These are phyloP conservation scores for Termitomyces sp. DNA, from an alignment of 768 basidiomycete genomes.

Conservation along the genomic window DNA sequence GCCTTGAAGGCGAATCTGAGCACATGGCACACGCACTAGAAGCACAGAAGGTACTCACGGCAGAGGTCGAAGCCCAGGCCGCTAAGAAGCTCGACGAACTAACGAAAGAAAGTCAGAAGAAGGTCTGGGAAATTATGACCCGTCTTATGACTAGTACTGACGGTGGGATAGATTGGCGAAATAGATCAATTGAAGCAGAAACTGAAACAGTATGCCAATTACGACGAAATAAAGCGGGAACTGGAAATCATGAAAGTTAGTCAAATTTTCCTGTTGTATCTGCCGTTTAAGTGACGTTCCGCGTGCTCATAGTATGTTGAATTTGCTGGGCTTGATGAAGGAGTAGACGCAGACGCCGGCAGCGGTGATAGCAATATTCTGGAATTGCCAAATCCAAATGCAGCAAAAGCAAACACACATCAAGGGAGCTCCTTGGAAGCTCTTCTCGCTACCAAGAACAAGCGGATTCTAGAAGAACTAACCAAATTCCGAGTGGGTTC, in stretches of 20 bases:
- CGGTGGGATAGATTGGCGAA: slow-evolving; percentile 48
- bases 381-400: slow-evolving; percentile 85
- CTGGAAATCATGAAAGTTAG: slow-evolving; percentile 95
- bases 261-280: slow-evolving; percentile 6
- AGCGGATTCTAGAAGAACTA: slow-evolving; percentile 85
- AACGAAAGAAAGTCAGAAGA: slow-evolving; percentile 52
- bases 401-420: slow-evolving; percentile 72
- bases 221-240: slow-evolving; percentile 97
- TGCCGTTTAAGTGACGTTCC: background rate
- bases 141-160: background rate
- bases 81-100: slow-evolving; percentile 58
- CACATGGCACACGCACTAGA: slow-evolving; percentile 64
- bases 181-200: slow-evolving; percentile 62
- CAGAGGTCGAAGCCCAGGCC: slow-evolving; percentile 40
- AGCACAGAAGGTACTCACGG: slow-evolving; percentile 45
- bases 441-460: slow-evolving; percentile 91
- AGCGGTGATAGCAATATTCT: slow-evolving; percentile 31
- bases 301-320: slow-evolving; percentile 74
- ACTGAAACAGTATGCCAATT: slow-evolving; percentile 74
- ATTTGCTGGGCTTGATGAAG: slow-evolving; percentile 84
- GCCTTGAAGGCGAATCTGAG: slow-evolving; percentile 69
- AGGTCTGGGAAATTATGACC: slow-evolving; percentile 26
- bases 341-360: slow-evolving; percentile 54
- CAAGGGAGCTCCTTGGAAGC: slow-evolving; percentile 84
- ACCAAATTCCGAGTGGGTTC: slow-evolving; percentile 77